Base-by-base conservation (phyloP, 495 filamentous ascomycete species). In the Aspergillus sclerotioniger region DNA sequence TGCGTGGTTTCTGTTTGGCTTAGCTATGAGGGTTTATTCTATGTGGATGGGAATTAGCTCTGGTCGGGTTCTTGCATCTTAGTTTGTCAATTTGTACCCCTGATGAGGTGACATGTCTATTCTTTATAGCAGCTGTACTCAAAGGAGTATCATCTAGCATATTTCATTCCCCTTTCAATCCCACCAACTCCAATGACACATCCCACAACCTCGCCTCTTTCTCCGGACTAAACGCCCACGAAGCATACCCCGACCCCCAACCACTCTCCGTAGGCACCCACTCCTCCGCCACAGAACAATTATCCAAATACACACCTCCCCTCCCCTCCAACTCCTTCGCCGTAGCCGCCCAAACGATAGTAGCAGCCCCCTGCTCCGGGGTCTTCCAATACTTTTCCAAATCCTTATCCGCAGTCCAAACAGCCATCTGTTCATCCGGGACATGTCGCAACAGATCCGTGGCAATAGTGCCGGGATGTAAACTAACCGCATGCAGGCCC, bases 401-500 rank as follows among this genome's bases (percentile, higher is more conserved):
- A 4, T 19, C 32, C 10, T 1, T 31, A 41, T 53, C 39, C n/a
- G 8, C 31, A 21, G 25, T 25, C 25, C 32, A 53, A 16, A 2
- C n/a, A 0, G n/a, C 51, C 51, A 20, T 17, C 7, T 12, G 13
- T n/a, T 41, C 51, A 8, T 6, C n/a, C 8, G 32, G 8, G 12
- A 53, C 39, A 19, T 53, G 7, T 15, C 33, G 15, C 6, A 12
- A 12, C 3, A 53, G 16, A 21, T 53, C n/a, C 3, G 51, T 53
- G 8, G 9, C 8, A 41, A 53, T 53, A 8, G 16, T 8, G 1
- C 51, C 51, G 9, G 51, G 51, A 39, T 45, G 31, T 12, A 45
- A n/a, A 75, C 52, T 83, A 76, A n/a, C n/a, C 8, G 37, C 37
- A 41, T 41, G 37, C 2, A 41, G 37, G 9, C 37, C 13, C 1